Conservation (phyloP, 129 eudicot species). For the carrot (Daucus carota) region DH1_v3.0 NC_030388.2:32995001-32995500, state of each 20-base stretch:
- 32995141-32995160: conserved; percentile 30
- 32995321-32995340: too few relatives aligned
- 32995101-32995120: conserved; percentile 54
- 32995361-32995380: too few relatives aligned
- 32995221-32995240: not conserved
- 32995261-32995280: conserved; percentile 11
- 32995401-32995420: too few relatives aligned
- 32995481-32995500: not conserved
- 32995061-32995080: conserved; percentile 66
- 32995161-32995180: conserved; percentile 50
- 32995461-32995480: too few relatives aligned
- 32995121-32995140: conserved; percentile 40
- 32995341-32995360: too few relatives aligned
- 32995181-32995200: conserved; percentile 86
- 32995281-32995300: conserved; percentile 34
- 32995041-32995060: not conserved
- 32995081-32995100: conserved; percentile 83
- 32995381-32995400: too few relatives aligned
- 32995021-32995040: conserved; percentile 15
- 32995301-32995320: too few relatives aligned
- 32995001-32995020: conserved; percentile 11
- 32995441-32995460: too few relatives aligned
- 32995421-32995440: too few relatives aligned
- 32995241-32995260: not conserved
- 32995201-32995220: not conserved